Evolutionary conservation across 75 land plant species (phyloP).

Genomic region (Isoetes taiwanensis): DNA sequence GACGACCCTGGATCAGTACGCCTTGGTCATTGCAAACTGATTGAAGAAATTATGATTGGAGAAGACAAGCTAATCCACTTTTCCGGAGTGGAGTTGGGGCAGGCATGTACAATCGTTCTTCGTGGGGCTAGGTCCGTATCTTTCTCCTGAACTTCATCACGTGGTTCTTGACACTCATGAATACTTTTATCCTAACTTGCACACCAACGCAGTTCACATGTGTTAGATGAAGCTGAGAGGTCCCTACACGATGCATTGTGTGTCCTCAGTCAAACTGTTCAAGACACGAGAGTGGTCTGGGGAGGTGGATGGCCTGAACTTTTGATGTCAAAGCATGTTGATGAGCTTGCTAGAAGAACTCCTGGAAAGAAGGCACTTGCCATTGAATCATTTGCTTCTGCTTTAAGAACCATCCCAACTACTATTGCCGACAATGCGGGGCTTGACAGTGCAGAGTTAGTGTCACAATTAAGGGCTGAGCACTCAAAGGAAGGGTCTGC

Average conservation of each 20-base stretch:
- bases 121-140: slow-evolving; percentile 78
- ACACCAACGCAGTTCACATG: slow-evolving; percentile 78
- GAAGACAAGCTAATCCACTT: slow-evolving; percentile 94
- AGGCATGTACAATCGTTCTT: slow-evolving; percentile 91
- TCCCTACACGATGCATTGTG: slow-evolving; percentile 95
- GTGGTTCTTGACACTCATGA: background rate
- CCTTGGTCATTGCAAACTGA: slow-evolving; percentile 92
- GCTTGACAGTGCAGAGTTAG: slow-evolving; percentile 82
- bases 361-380: slow-evolving; percentile 95
- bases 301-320: slow-evolving; percentile 99
- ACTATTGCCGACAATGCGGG: slow-evolving; percentile 96
- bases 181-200: background rate
- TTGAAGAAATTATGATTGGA: slow-evolving; percentile 98
- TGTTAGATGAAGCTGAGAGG: slow-evolving; percentile 92
- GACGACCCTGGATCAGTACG: slow-evolving; percentile 90
- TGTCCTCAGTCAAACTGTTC: slow-evolving; percentile 77
- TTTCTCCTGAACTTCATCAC: background rate
- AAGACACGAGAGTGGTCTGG: slow-evolving; percentile 70
- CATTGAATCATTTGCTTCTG: slow-evolving; percentile 79
- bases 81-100: slow-evolving; percentile 94
- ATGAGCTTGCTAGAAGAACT: slow-evolving; percentile 82
- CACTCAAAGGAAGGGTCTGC: slow-evolving; percentile 56
- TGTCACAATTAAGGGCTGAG: slow-evolving; percentile 81
- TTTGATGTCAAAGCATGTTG: slow-evolving; percentile 77
- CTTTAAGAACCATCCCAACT: slow-evolving; percentile 69